phyloP scores from a whole-genome alignment of 2,329 filamentous ascomycete genomes.

The Calonectria pseudoreteaudii region DNA sequence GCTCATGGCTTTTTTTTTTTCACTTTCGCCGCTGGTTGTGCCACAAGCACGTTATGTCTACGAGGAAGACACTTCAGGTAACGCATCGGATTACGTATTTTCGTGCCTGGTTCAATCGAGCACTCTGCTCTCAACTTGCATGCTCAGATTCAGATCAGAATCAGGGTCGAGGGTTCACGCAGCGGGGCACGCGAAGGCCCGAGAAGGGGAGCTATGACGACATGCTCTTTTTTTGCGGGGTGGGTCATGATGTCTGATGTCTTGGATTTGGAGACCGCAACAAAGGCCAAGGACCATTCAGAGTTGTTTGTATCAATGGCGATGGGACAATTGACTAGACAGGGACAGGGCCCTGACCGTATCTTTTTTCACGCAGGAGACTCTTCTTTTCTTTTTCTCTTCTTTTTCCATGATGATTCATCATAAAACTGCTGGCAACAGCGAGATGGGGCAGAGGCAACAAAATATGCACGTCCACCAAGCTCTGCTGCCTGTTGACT shows the following conservation, averaged over 20 bases:
- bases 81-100: neutral
- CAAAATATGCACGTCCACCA: neutral
- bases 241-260: conserved; percentile 15
- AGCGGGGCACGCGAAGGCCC: neutral
- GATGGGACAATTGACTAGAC: conserved; percentile 3
- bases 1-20: neutral
- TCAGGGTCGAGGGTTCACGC: neutral
- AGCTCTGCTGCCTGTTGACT: conserved; percentile 2
- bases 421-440: neutral
- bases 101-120: neutral
- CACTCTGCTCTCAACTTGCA: neutral
- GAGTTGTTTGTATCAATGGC: conserved; percentile 5
- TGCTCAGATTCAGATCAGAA: neutral
- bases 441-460: neutral
- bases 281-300: conserved; percentile 5
- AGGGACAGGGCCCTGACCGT: neutral
- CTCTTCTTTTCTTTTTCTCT: neutral
- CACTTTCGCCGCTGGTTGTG: neutral
- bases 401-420: neutral
- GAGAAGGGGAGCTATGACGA: conserved; percentile 18
- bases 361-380: neutral
- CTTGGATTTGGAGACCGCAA: neutral
- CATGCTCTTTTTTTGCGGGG: conserved; percentile 7
- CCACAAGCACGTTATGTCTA: neutral
- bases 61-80: neutral